A percentile compares a stretch with the other conserved stretches of the same genome.
Conservation (phyloP, 139 green algal genomes). For the Ettlia oleoabundans region DNA sequence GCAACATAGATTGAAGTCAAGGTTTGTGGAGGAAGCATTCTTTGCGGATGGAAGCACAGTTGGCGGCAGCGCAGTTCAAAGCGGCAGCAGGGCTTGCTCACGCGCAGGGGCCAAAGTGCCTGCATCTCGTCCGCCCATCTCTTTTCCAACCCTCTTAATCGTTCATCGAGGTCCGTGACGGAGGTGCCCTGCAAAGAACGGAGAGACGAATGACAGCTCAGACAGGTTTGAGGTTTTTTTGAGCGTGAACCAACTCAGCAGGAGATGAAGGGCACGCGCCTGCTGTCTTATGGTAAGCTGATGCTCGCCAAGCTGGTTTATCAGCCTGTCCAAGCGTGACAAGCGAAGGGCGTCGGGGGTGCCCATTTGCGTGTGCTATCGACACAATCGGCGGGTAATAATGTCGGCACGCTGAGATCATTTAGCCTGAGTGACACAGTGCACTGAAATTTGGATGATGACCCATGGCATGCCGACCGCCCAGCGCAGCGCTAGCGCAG, state of each 20-base stretch:
- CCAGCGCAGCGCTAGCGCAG: too few relatives aligned
- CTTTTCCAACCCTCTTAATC: constrained; percentile 32
- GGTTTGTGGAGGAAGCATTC: too few relatives aligned
- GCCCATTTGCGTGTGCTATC: too few relatives aligned
- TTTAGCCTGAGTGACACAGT: too few relatives aligned
- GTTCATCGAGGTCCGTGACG: constrained; percentile 32
- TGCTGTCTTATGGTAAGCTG: constrained; percentile 34
- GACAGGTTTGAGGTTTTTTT: not conserved
- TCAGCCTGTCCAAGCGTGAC: constrained; percentile 35
- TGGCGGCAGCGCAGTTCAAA: not conserved
- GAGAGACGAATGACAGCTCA: not conserved
- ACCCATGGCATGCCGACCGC: too few relatives aligned
- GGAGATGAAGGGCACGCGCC: constrained; percentile 3
- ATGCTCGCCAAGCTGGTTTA: constrained; percentile 38
- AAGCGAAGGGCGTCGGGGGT: constrained; percentile 33
- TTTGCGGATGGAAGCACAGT: not conserved
- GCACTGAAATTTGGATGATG: too few relatives aligned
- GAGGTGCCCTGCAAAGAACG: constrained; percentile 27
- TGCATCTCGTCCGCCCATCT: constrained; percentile 23
- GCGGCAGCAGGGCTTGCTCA: not conserved
- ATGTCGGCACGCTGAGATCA: too few relatives aligned
- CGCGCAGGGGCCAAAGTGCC: constrained; percentile 25
- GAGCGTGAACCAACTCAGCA: not conserved
- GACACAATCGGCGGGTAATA: too few relatives aligned
- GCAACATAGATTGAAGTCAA: too few relatives aligned